Evolutionary conservation across 768 basidiomycete species (phyloP), one percentile per base, ranked within the genome.

Genomic region (Mycena venus): DNA sequence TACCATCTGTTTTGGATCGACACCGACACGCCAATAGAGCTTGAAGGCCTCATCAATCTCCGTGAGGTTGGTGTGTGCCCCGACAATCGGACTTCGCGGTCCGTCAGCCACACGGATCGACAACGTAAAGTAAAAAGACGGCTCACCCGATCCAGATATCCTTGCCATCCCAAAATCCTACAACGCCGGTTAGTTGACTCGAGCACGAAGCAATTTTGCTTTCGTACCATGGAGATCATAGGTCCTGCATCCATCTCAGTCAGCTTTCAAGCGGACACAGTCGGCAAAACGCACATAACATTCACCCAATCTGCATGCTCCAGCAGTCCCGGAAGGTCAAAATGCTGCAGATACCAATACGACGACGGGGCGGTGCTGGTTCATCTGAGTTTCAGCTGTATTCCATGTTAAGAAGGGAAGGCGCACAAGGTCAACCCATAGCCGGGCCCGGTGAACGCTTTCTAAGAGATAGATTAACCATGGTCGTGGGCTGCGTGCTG

Each of bases 341-440:
- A 83, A 51, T 83, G 75, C 64, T 83, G 82, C 7, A 83, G 70
- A 70, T 83, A 83, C 82, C 82, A 82, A 61, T 69, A 81, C 4
- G 75, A 77, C 3, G 81, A 79, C 0, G 81, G 81, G 1, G 78
- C 78, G 19, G 81, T 82, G 55, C 68, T 70, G 47, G 42, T 14
- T 19, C 4, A 40, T 29, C n/a, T 59, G n/a, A n/a, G n/a, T n/a
- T n/a, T n/a, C n/a, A n/a, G n/a, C n/a, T n/a, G n/a, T n/a, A n/a
- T n/a, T n/a, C n/a, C n/a, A n/a, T n/a, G n/a, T n/a, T n/a, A n/a
- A n/a, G n/a, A n/a, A n/a, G n/a, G n/a, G n/a, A n/a, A n/a, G n/a
- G n/a, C n/a, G 56, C 23, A 70, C 68, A 82, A 78, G 6, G 78
- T 79, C 17, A 82, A 42, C 3, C 80, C 81, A 65, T 80, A 80